Evolutionary conservation across 1,284 basidiomycete species (phyloP), one percentile per base, ranked within the genome.

Genomic region (Ganoderma sp.): DNA sequence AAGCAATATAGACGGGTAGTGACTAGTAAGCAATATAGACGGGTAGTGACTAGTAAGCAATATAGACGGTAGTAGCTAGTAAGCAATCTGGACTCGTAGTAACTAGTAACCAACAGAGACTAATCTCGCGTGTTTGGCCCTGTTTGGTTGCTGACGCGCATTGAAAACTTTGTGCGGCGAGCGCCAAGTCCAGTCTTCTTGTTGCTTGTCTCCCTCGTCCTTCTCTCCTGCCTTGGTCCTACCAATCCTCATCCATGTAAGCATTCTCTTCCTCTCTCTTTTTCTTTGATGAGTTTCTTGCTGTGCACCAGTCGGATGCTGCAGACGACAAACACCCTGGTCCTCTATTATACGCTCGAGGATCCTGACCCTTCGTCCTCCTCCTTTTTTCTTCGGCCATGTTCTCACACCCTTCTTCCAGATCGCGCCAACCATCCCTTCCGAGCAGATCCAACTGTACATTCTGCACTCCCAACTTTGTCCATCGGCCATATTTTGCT

Each of bases 261-360:
- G 56, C 41, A 56, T 19, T 12, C 34, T 1, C 32, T 50, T 32
- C n/a, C 2, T 12, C 2, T 12, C 2, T 25, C 19, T 22, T 37
- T 15, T 56, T 67, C 1, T 39, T 45, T 75, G 77, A 78, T 78
- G 77, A 78, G 59, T 62, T 69, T 75, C 65, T 76, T 76, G 77
- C 77, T 78, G 77, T 78, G 77, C 77, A 77, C 76, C 76, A 77
- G 76, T 76, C 75, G 74, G 74, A 77, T 74, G 37, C 52, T 70
- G 34, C 66, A 60, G 76, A 75, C 75, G 76, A 77, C 70, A 74
- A 69, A 62, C 58, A 70, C 73, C 76, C 76, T 69, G 75, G 69
- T 71, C 67, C 72, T 74, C 75, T 75, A 68, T 74, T 64, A 69
- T 77, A 77, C 76, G 76, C 76, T 77, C 74, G 75, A 74, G 75